A percentile compares a stretch with the other conserved stretches of the same genome.
Conservation (phyloP, 345 rosid genomes). For the Populus nigra region DNA sequence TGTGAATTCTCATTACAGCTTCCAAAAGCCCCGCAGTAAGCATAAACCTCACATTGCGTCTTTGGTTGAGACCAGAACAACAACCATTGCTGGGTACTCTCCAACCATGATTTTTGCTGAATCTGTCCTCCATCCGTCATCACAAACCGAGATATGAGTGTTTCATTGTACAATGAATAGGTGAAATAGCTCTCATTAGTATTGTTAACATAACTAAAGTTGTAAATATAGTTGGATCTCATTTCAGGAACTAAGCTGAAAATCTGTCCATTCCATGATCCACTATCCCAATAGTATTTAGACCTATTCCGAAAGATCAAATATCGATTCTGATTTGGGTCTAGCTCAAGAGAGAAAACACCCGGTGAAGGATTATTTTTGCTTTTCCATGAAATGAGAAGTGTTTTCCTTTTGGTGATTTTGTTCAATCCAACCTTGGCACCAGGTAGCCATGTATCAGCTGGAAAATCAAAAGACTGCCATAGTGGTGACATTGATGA, state of each 20-base stretch:
- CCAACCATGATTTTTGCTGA: conserved; percentile 44
- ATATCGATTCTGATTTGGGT: conserved; percentile 51
- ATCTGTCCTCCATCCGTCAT: conserved; percentile 69
- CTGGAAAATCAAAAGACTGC: conserved; percentile 76
- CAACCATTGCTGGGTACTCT: conserved; percentile 41
- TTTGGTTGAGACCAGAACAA: conserved; percentile 68
- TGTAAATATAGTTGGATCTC: conserved; percentile 48
- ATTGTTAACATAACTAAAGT: conserved; percentile 46
- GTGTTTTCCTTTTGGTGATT: conserved; percentile 31
- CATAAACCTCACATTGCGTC: conserved; percentile 64
- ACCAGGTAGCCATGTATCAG: conserved; percentile 75
- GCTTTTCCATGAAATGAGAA: conserved; percentile 62
- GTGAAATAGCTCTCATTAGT: conserved; percentile 58
- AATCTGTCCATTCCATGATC: conserved; percentile 52
- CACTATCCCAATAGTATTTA: conserved; percentile 53
- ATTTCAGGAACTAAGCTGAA: conserved; percentile 68
- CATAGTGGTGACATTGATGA: conserved; percentile 34
- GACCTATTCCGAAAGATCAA: conserved; percentile 53
- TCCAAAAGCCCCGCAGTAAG: conserved; percentile 68
- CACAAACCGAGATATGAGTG: conserved; percentile 39
- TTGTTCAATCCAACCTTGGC: conserved; percentile 49
- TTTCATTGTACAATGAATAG: conserved; percentile 33
- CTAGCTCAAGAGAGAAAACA: conserved; percentile 63
- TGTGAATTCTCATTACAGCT: conserved; percentile 40
- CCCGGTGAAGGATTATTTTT: conserved; percentile 65